These are phyloP conservation scores for Cladosporium austrohemisphaericum DNA, from an alignment of 2,329 filamentous ascomycete genomes.

Conservation along the genomic window DNA sequence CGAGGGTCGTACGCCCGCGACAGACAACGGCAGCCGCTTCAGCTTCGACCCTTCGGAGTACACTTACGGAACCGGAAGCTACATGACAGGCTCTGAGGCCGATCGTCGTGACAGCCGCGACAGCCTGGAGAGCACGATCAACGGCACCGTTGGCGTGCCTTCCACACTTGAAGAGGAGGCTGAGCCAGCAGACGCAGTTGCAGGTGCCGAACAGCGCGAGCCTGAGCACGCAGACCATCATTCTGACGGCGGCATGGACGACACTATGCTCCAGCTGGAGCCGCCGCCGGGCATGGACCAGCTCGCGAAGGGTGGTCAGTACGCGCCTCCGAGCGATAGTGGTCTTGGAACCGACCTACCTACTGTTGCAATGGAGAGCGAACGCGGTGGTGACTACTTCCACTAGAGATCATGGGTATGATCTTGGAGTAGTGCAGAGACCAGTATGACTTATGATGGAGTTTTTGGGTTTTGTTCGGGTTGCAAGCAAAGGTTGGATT, in stretches of 20 bases:
- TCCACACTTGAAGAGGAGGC: slow-evolving; percentile 32
- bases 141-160: slow-evolving; percentile 31
- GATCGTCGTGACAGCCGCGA: slow-evolving; percentile 44
- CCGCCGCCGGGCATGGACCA: slow-evolving; percentile 19
- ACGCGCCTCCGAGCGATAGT: slow-evolving; percentile 37
- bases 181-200: slow-evolving; percentile 17
- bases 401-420: too few relatives aligned
- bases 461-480: too few relatives aligned
- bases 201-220: slow-evolving; percentile 16
- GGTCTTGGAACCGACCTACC: slow-evolving; percentile 38
- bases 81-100: slow-evolving; percentile 47
- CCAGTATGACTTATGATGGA: too few relatives aligned
- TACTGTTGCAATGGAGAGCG: slow-evolving; percentile 22
- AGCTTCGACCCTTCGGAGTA: slow-evolving; percentile 44
- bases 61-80: slow-evolving; percentile 47
- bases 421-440: too few relatives aligned
- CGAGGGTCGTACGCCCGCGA: slow-evolving; percentile 24
- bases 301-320: slow-evolving; percentile 20
- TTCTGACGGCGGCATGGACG: slow-evolving; percentile 5
- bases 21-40: slow-evolving; percentile 33
- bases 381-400: slow-evolving; percentile 9
- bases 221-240: slow-evolving; percentile 13
- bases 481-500: too few relatives aligned
- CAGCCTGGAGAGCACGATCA: slow-evolving; percentile 20
- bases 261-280: slow-evolving; percentile 12